Base-by-base conservation (phyloP, 225 moss, liverwort and hornwort genomes). In the Marchantia paleacea region DNA sequence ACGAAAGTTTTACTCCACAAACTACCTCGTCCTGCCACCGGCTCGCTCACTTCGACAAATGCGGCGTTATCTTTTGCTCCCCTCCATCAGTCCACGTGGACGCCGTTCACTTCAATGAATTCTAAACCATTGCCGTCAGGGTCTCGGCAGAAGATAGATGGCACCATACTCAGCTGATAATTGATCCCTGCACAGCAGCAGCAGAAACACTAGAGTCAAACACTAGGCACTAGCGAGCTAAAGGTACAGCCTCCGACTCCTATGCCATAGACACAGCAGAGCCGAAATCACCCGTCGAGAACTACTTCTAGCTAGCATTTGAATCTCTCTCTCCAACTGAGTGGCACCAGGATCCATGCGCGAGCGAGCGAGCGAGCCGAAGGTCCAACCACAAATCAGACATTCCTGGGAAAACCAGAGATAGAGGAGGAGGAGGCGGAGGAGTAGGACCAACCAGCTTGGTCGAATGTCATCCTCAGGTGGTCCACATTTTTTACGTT, bases 51-150 rank as follows among this genome's bases (percentile, higher is more conserved):
- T 73, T 73, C 52, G 73, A 53, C 53, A 52, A 73, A 20, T 73
- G 19, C 52, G 52, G 52, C 25, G n/a, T 53, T 52, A 25, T 52
- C 73, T 73, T 51, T 49, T 22, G 73, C n/a, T 52, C n/a, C 50
- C 24, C 50, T n/a, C 3, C 50, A 20, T n/a, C 8, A 75, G 57
- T 76, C 75, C 57, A 76, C 76, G 76, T 76, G 76, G 76, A 62
- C 39, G n/a, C 5, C 12, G 10, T 62, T n/a, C 1, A 76, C 76
- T 76, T 76, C 76, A 48, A 76, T 60, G 69, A 85, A 80, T 68
- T 80, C 82, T 52, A 85, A 52, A 14, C 85, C 82, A 47, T 85
- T 85, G 19, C 85, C 85, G 30, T 85, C 85, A 9, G 82, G 85
- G 30, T 85, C 85, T 15, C 85, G 85, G 51, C 76, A 61, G 72